A percentile compares a stretch with the other conserved stretches of the same genome.
Evolutionary conservation across 2,329 filamentous ascomycete species (phyloP).

Genomic region (Aspergillus sp.): DNA sequence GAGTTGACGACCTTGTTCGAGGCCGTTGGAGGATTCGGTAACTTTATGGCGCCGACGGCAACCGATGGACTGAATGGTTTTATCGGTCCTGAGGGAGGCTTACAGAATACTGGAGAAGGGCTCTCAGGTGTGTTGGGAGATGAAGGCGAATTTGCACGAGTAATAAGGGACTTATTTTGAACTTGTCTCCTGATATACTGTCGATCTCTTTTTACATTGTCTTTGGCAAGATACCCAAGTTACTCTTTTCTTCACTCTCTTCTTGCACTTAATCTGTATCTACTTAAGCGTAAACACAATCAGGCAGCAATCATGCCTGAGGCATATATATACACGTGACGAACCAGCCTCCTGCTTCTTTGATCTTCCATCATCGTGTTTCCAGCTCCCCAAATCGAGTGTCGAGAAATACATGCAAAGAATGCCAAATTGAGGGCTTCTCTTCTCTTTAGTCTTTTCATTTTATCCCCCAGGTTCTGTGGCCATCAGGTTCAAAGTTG

Average conservation of each 20-base stretch:
- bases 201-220: neutral
- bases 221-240: conserved; percentile 2
- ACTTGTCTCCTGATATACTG: neutral
- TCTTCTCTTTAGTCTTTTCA: neutral
- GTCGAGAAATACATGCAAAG: neutral
- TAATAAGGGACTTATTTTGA: conserved; percentile 61
- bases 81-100: conserved; percentile 36
- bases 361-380: neutral
- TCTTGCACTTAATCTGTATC: neutral
- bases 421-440: neutral
- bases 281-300: neutral
- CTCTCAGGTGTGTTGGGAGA: conserved; percentile 50
- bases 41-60: conserved; percentile 34
- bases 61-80: conserved; percentile 41
- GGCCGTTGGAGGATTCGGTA: conserved; percentile 56
- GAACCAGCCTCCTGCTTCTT: neutral
- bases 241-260: neutral
- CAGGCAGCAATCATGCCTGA: neutral
- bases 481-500: neutral
- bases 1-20: conserved; percentile 65
- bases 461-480: neutral
- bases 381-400: neutral
- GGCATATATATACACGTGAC: conserved; percentile 1
- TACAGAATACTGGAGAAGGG: conserved; percentile 45
- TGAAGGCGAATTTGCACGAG: conserved; percentile 60